Evolutionary conservation across 2,329 filamentous ascomycete species (phyloP).

Genomic region (Verticillium klebahnii): DNA sequence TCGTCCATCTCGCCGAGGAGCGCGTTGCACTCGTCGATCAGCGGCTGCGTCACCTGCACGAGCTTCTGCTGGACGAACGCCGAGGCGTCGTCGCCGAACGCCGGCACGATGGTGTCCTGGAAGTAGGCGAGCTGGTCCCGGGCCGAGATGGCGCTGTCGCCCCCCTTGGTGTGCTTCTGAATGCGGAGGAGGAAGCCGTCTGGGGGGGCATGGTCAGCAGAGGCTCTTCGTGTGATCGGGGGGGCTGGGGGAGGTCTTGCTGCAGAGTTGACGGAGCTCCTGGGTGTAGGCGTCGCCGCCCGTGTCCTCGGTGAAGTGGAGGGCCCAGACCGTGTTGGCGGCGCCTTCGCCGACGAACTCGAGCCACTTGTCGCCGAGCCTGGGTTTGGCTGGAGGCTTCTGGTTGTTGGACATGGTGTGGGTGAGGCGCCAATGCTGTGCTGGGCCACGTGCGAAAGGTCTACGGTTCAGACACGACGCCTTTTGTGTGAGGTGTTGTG

Average conservation of each 20-base stretch:
- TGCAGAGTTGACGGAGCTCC: background rate
- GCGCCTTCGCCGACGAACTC: conserved; percentile 62
- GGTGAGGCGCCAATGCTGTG: background rate
- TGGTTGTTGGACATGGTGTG: background rate
- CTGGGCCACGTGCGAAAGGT: background rate
- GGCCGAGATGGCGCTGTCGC: conserved; percentile 30
- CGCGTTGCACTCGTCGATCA: conserved; percentile 46
- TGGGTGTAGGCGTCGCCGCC: conserved; percentile 21
- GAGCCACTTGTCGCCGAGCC: conserved; percentile 4
- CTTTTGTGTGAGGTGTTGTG: background rate
- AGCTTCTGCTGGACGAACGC: conserved; percentile 53
- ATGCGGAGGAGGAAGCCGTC: conserved; percentile 3
- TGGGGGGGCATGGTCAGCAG: background rate
- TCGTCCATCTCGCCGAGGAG: conserved; percentile 45
- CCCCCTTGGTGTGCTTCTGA: background rate
- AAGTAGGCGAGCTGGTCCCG: conserved; percentile 41
- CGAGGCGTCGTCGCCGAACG: conserved; percentile 41
- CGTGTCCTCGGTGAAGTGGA: conserved; percentile 20
- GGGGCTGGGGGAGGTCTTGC: background rate
- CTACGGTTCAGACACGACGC: background rate
- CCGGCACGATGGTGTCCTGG: conserved; percentile 44
- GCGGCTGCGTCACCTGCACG: conserved; percentile 33
- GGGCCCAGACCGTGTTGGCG: conserved; percentile 60
- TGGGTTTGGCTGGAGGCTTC: background rate
- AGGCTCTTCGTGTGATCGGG: background rate